Base-by-base conservation (phyloP, 257 asterid species). In the Ajuga chamaepitys region DNA sequence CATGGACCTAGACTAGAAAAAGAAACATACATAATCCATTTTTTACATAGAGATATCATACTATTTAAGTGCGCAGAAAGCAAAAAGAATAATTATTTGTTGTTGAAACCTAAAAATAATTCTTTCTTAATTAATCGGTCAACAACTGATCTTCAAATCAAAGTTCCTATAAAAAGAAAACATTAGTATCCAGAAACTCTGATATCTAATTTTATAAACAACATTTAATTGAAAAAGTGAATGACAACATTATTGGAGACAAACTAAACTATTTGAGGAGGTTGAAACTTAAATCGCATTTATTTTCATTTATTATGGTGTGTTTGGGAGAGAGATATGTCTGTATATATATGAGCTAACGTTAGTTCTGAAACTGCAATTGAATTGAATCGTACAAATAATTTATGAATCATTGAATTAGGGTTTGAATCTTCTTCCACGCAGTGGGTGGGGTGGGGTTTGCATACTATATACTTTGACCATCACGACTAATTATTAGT, bases 151-250 rank as follows among this genome's bases (percentile, higher is more conserved):
- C n/a, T n/a, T n/a, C n/a, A n/a, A 30, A 30, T 30, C 37, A 30
- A 20, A 67, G 0, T 46, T 57, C 20, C 51, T 32, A 6, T 1
- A 45, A 20, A 34, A 30, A 22, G 57, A 44, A 32, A 45, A n/a
- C 5, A 45, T 30, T 3, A 41, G 12, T 66, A 34, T 28, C 46
- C 22, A 53, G 26, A 59, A 47, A 63, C 26, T 40, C 26, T 52
- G 22, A 40, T 20, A 53, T 40, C 59, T 38, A 63, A 17, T 28
- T 38, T 55, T 44, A 28, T 64, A 58, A 63, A 6, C 35, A 30
- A 57, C 40, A 72, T 64, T 72, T 17, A 72, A 64, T 66, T 47
- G 34, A 44, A 11, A 66, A 72, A 72, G 63, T 58, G 34, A 24
- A 10, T 2, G 46, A 26, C 58, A 56, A 26, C 16, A 17, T 53